phyloP scores from a whole-genome alignment of 192 early-diverging fungal genomes.

The Funneliformis mosseae region DNA sequence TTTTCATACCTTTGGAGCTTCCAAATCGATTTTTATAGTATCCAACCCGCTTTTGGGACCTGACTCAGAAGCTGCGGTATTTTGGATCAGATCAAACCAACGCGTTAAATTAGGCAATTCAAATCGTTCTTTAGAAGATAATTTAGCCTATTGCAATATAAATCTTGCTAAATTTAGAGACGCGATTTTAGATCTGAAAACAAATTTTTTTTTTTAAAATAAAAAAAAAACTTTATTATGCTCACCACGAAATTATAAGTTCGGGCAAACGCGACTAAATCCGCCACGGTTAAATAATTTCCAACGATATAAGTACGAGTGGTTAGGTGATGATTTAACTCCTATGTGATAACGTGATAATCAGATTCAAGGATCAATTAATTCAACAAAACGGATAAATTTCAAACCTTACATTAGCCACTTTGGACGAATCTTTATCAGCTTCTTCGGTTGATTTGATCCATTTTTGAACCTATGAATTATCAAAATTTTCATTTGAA shows the following conservation, averaged over 20 bases:
- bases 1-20: conserved; percentile 44
- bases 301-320: conserved; percentile 66
- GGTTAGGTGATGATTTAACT: conserved; percentile 66
- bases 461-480: conserved; percentile 18
- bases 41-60: conserved; percentile 50
- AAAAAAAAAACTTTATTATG: neutral
- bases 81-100: conserved; percentile 82
- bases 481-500: neutral
- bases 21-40: conserved; percentile 55
- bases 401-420: neutral
- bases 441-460: neutral
- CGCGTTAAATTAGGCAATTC: conserved; percentile 63
- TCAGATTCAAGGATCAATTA: neutral
- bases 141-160: conserved; percentile 39
- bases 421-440: neutral
- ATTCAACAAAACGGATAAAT: neutral
- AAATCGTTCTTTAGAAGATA: conserved; percentile 60
- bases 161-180: too few species aligned
- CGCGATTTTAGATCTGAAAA: neutral
- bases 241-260: conserved; percentile 58
- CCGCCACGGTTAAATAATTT: conserved; percentile 65
- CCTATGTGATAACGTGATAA: conserved; percentile 31
- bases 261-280: conserved; percentile 69
- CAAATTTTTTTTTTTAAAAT: neutral
- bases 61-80: conserved; percentile 52